These are phyloP conservation scores for Heliamphora pulchella DNA, from an alignment of 179 eudicot genomes.

Conservation along the genomic window DNA sequence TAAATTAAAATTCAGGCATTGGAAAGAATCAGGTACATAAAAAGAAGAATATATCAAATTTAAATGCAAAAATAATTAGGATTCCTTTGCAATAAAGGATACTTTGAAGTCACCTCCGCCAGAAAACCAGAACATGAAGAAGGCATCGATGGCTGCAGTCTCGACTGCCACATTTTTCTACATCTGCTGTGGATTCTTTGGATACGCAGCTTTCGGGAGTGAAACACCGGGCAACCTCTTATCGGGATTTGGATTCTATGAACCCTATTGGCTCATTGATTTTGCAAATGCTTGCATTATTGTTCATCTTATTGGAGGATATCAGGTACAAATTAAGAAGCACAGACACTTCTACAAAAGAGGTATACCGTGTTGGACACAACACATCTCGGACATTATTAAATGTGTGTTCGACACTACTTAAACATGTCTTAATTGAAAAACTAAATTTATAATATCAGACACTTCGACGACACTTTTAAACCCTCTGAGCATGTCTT, in stretches of 20 bases:
- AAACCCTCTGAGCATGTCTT: no score
- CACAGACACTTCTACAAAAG: no score
- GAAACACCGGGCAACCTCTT: slow-evolving; percentile 51
- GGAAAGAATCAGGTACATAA: neutral
- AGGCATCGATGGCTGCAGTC: slow-evolving; percentile 36
- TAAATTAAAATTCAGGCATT: neutral
- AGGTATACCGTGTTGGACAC: no score
- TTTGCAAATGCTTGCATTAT: slow-evolving; percentile 52
- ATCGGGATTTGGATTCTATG: slow-evolving; percentile 49
- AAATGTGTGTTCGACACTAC: no score
- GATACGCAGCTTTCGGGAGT: slow-evolving; percentile 53
- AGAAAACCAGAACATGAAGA: slow-evolving; percentile 42
- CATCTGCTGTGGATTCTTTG: slow-evolving; percentile 48
- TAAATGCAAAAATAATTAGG: neutral
- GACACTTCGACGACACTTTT: slow-evolving; percentile 11
- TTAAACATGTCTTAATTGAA: no score
- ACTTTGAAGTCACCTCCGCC: slow-evolving; percentile 47
- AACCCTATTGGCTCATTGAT: slow-evolving; percentile 51
- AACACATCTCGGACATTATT: no score
- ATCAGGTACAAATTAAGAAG: slow-evolving; percentile 30
- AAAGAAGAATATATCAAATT: neutral
- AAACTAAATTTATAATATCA: neutral
- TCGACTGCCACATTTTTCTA: slow-evolving; percentile 43
- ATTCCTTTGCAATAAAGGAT: slow-evolving; percentile 24
- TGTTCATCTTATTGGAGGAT: slow-evolving; percentile 52